phyloP scores from a whole-genome alignment of 2,329 filamentous ascomycete species.

The Botrytis tulipae region DNA sequence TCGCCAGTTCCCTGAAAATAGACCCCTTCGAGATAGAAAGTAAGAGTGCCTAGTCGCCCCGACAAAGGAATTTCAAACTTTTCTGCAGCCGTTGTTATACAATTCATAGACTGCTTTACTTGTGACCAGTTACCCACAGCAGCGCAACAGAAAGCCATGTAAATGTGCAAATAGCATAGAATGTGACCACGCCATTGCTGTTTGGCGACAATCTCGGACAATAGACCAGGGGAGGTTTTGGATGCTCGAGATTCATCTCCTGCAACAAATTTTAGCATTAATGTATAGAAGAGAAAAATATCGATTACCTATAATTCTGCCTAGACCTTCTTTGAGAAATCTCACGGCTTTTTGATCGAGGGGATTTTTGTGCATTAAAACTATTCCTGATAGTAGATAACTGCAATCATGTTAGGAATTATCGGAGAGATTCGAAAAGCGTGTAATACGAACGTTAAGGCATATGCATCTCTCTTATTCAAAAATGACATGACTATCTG shows the following conservation, averaged over 20 bases:
- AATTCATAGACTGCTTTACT: constrained; percentile 32
- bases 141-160: constrained; percentile 37
- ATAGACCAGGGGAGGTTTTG: constrained; percentile 31
- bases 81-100: constrained; percentile 28
- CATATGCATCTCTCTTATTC: constrained; percentile 55
- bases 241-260: constrained; percentile 17
- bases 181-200: constrained; percentile 36
- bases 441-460: constrained; percentile 32
- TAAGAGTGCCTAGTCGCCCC: constrained; percentile 31
- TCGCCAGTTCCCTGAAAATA: constrained; percentile 76
- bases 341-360: constrained; percentile 55
- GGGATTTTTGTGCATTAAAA: constrained; percentile 51
- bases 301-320: constrained; percentile 40
- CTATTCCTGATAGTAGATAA: constrained; percentile 35
- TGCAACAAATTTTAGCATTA: neutral
- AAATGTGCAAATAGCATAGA: constrained; percentile 37
- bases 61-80: constrained; percentile 29
- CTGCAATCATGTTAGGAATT: constrained; percentile 23
- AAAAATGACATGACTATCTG: constrained; percentile 60
- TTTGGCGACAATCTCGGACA: constrained; percentile 34
- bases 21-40: constrained; percentile 67
- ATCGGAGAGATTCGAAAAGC: neutral
- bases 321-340: constrained; percentile 57
- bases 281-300: neutral
- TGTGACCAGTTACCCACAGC: constrained; percentile 34